Conservation (phyloP, 768 basidiomycete genomes). For the Leccinellum rugosiceps region DNA sequence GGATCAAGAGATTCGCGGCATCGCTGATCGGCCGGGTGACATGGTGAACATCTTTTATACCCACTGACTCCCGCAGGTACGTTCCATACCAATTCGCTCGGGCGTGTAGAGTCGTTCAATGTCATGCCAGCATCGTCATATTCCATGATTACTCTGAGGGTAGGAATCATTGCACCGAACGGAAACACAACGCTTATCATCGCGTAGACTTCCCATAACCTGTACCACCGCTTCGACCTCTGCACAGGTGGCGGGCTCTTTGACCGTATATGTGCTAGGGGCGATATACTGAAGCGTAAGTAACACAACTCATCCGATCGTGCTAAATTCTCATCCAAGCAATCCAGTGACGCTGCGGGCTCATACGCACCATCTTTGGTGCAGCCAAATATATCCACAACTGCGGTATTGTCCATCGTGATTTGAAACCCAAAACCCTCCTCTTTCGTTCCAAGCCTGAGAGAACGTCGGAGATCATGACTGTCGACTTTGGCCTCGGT, state of each 20-base stretch:
- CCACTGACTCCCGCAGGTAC: too few relatives aligned
- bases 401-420: conserved; percentile 91
- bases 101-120: conserved; percentile 49
- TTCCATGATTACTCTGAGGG: conserved; percentile 97
- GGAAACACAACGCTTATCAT: not conserved
- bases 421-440: conserved; percentile 97
- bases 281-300: conserved; percentile 94
- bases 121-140: conserved; percentile 87
- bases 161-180: conserved; percentile 25
- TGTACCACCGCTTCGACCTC: conserved; percentile 93
- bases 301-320: conserved; percentile 6
- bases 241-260: conserved; percentile 99
- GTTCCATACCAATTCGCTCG: too few relatives aligned
- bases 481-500: conserved; percentile 94
- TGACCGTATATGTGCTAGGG: conserved; percentile 96
- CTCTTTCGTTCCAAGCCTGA: conserved; percentile 88
- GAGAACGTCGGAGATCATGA: conserved; percentile 86
- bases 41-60: too few relatives aligned
- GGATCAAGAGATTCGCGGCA: too few relatives aligned
- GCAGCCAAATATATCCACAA: conserved; percentile 92
- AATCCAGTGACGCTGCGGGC: conserved; percentile 80
- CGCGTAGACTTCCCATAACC: conserved; percentile 78
- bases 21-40: too few relatives aligned
- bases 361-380: conserved; percentile 81
- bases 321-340: conserved; percentile 18